phyloP scores from a whole-genome alignment of 2,329 filamentous ascomycete species.

The Penicillium sp. region DNA sequence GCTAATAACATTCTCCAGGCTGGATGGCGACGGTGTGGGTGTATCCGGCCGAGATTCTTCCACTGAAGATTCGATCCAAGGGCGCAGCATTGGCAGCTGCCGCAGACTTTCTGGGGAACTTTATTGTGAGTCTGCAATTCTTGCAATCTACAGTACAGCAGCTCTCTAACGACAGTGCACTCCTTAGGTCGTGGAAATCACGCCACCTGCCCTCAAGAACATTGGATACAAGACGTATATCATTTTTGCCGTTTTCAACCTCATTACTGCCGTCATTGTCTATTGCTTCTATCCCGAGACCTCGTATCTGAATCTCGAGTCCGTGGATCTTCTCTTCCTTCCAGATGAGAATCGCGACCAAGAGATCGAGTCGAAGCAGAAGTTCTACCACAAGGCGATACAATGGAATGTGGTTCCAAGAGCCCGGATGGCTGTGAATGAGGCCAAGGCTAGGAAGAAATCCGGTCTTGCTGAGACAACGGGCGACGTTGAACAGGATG shows the following conservation, averaged over 20 bases:
- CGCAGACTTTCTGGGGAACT: conserved; percentile 31
- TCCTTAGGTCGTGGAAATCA: conserved; percentile 63
- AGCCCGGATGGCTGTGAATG: conserved; percentile 14
- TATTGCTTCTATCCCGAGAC: conserved; percentile 40
- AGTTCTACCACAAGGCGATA: conserved; percentile 10
- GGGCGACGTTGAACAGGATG: conserved; percentile 7
- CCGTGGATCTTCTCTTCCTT: conserved; percentile 41
- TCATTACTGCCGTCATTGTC: conserved; percentile 27
- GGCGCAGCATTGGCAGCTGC: conserved; percentile 33
- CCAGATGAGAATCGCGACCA: conserved; percentile 7
- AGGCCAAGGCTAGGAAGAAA: conserved; percentile 12
- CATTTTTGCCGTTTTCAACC: conserved; percentile 64
- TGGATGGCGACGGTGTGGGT: conserved; percentile 26
- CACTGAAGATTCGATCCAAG: conserved; percentile 25
- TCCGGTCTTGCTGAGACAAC: conserved; percentile 4
- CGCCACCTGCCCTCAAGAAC: conserved; percentile 56
- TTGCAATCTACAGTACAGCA: no score
- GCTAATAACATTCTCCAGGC: conserved; percentile 8
- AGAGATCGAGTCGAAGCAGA: conserved; percentile 11
- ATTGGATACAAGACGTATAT: conserved; percentile 62
- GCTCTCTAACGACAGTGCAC: no score
- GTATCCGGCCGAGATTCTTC: conserved; percentile 24
- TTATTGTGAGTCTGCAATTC: conserved; percentile 14
- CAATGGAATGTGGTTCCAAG: conserved; percentile 12
- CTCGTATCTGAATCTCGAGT: conserved; percentile 38